phyloP scores from a whole-genome alignment of 2,329 filamentous ascomycete species.

The Fusarium protoensiforme region DNA sequence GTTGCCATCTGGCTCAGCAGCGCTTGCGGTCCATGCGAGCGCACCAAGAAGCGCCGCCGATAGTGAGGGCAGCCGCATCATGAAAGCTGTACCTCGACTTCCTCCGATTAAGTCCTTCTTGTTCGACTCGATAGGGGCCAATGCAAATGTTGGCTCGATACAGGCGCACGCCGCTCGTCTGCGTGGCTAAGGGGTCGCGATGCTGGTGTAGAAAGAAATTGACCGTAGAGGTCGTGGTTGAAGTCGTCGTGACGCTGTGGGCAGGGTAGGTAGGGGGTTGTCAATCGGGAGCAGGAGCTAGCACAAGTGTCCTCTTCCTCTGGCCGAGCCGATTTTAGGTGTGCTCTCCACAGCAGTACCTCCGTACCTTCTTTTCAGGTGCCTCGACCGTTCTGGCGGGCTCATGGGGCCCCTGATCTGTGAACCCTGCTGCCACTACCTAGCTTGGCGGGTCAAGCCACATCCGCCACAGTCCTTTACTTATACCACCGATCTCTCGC shows the following conservation, averaged over 20 bases:
- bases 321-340: constrained; percentile 39
- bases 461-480: constrained; percentile 5
- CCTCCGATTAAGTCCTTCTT: constrained; percentile 1
- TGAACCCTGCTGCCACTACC: constrained; percentile 3
- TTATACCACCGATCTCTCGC: background rate
- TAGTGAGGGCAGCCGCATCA: constrained; percentile 61
- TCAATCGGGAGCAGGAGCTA: constrained; percentile 37
- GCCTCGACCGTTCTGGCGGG: constrained; percentile 9
- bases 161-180: constrained; percentile 34
- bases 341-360: constrained; percentile 38
- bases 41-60: constrained; percentile 62
- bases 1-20: constrained; percentile 59
- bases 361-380: constrained; percentile 12
- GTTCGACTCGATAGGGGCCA: constrained; percentile 20
- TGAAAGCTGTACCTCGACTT: constrained; percentile 37
- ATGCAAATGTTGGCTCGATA: constrained; percentile 31
- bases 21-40: constrained; percentile 61
- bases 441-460: constrained; percentile 17
- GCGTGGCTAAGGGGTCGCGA: constrained; percentile 26
- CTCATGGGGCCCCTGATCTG: constrained; percentile 9
- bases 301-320: constrained; percentile 46
- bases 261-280: constrained; percentile 36
- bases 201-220: constrained; percentile 17
- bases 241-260: constrained; percentile 40
- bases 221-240: constrained; percentile 32